Base-by-base conservation (phyloP, 331 rosid species). In the Pyrus hybrid region DNA sequence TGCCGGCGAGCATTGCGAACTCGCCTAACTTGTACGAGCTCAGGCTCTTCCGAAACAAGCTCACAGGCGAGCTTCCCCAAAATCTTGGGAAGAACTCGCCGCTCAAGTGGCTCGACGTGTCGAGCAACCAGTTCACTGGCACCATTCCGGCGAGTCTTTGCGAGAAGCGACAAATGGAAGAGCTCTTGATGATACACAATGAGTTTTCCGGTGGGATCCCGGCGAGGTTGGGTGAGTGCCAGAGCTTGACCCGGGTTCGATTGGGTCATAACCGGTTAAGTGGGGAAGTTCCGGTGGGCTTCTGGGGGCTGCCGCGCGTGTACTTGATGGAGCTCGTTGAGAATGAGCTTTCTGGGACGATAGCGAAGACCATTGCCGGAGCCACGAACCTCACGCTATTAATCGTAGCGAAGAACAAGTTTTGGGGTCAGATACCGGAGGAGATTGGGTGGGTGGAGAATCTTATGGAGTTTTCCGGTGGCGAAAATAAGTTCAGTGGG, bases 241-340 rank as follows among this genome's bases (percentile, higher is more conserved):
- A 26, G 37, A 86, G 84, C 63, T 80, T 93, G 86, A 67, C 61
- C 65, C 85, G 97, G 5, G 82, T 93, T 7, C 78, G 98, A 28
- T 25, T 93, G 13, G 92, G 89, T n/a, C 75, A 56, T 70, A 94
- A 94, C 73, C 61, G 64, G 33, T 62, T 91, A 4, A 83, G 92
- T 63, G 97, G 96, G 7, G 84, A 85, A 21, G 85, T 94, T 37
- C 98, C 98, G 53, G 91, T 76, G 8, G 86, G 83, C 10, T 6
- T 94, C 8, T 94, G 98, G 98, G 96, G 96, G 1, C 92, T 94
- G 4, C 92, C 96, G 0, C 88, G 21, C 32, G 95, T 91, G 25
- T 83, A 67, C 53, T 65, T 94, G 7, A 90, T 91, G 30, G 97
- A 94, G 61, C 92, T 94, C 0, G 54, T 54, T 10, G 79, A 80